Percentiles rank a stretch among this genome's conserved stretches.
Conservation (phyloP, 129 eudicot species). For the Lactuca sativa region DNA sequence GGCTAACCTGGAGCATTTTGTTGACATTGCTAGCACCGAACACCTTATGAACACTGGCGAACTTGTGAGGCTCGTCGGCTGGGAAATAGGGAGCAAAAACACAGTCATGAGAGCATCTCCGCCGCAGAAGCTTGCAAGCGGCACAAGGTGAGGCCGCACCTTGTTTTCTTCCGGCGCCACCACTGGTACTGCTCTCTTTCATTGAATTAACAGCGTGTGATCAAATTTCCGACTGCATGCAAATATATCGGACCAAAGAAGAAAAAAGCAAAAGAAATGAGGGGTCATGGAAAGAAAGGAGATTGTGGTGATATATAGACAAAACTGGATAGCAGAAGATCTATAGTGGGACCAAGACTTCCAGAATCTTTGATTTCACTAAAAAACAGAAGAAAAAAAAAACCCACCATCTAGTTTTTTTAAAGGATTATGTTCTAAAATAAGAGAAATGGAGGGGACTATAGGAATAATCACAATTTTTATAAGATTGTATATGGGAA, state of each 20-base stretch:
- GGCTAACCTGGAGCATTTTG: conserved; percentile 82
- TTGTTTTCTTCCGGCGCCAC: conserved; percentile 55
- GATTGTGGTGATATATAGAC: conserved; percentile 47
- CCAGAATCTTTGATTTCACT: conserved; percentile 43
- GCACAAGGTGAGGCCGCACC: conserved; percentile 82
- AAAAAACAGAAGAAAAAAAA: conserved; percentile 30
- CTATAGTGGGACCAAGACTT: conserved; percentile 43
- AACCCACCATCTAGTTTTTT: conserved; percentile 7
- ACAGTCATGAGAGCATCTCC: conserved; percentile 78
- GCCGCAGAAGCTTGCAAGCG: conserved; percentile 76
- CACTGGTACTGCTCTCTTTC: conserved; percentile 46
- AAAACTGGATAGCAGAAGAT: conserved; percentile 41
- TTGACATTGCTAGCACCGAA: conserved; percentile 97
- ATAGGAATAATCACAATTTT: no score
- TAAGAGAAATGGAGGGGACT: not conserved
- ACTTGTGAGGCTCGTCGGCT: conserved; percentile 80
- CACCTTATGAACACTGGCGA: conserved; percentile 86
- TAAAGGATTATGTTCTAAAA: not conserved
- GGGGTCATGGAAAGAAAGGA: conserved; percentile 37
- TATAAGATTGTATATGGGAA: no score
- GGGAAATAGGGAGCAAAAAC: conserved; percentile 85
- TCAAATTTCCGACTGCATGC: conserved; percentile 22
- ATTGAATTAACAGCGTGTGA: conserved; percentile 20
- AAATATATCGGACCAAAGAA: not conserved
- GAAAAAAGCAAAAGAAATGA: conserved; percentile 15